These are phyloP conservation scores for Sordariomycetes sp. DNA, from an alignment of 2,329 filamentous ascomycete genomes.

Conservation along the genomic window DNA sequence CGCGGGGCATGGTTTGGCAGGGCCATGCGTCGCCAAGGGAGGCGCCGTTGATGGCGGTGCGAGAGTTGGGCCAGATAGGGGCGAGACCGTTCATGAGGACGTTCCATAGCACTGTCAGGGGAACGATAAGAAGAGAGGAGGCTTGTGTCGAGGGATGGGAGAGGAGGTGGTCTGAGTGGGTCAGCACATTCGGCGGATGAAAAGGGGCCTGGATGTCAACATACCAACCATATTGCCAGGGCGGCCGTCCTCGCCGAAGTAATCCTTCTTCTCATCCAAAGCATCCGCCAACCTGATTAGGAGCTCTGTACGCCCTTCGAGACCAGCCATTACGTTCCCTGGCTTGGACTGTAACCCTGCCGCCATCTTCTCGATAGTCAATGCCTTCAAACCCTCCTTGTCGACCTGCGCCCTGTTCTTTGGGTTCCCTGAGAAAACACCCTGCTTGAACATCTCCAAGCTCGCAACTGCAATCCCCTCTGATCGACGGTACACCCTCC, in stretches of 20 bases:
- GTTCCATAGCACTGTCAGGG: slow-evolving; percentile 82
- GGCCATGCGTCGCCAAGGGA: slow-evolving; percentile 93
- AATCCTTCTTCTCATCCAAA: slow-evolving; percentile 64
- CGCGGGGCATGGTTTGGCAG: slow-evolving; percentile 68
- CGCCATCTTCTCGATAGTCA: slow-evolving; percentile 68
- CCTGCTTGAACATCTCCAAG: slow-evolving; percentile 88
- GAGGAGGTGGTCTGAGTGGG: slow-evolving; percentile 74
- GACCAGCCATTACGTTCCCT: slow-evolving; percentile 71
- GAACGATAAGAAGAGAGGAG: slow-evolving; percentile 78
- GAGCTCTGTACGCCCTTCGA: slow-evolving; percentile 76
- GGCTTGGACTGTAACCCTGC: slow-evolving; percentile 78
- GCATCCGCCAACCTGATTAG: slow-evolving; percentile 68
- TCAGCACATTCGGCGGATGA: slow-evolving; percentile 7
- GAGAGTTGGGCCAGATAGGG: slow-evolving; percentile 79
- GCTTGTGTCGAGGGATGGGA: slow-evolving; percentile 84
- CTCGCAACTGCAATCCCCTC: slow-evolving; percentile 75
- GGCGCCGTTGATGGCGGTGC: slow-evolving; percentile 78
- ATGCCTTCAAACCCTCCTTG: slow-evolving; percentile 62
- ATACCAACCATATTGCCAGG: slow-evolving; percentile 91
- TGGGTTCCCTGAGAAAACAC: slow-evolving; percentile 76
- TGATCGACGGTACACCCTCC: slow-evolving; percentile 71
- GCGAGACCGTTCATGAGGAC: slow-evolving; percentile 80
- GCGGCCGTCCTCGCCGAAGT: slow-evolving; percentile 75
- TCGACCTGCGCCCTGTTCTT: slow-evolving; percentile 85
- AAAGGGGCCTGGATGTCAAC: slow-evolving; percentile 12